Percentiles rank a stretch among this genome's conserved stretches.
Evolutionary conservation across 768 basidiomycete genomes (phyloP).

Genomic region (Tylopilus sp.): DNA sequence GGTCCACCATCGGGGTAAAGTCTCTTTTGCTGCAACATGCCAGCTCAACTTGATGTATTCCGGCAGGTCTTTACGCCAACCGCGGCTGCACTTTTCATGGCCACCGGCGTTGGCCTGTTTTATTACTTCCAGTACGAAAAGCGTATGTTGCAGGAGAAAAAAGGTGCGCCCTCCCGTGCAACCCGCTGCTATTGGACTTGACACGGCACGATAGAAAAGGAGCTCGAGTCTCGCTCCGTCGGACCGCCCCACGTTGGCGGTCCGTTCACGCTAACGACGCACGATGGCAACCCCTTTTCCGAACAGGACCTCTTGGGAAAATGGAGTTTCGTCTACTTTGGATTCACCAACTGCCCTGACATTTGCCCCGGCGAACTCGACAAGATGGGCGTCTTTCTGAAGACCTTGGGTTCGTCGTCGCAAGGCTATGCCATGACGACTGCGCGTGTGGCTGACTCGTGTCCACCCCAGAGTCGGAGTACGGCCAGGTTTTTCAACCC

Average conservation of each 20-base stretch:
- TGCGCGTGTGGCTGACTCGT: conserved; percentile 11
- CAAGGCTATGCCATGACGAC: not conserved
- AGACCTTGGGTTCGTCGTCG: conserved; percentile 57
- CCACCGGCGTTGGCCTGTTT: conserved; percentile 76
- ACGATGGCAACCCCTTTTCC: conserved; percentile 68
- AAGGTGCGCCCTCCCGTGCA: conserved; percentile 47
- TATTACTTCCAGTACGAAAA: conserved; percentile 92
- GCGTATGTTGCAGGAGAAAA: conserved; percentile 66
- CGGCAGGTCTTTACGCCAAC: conserved; percentile 86
- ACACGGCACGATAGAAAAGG: conserved; percentile 52
- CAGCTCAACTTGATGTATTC: not conserved
- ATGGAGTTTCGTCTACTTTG: conserved; percentile 94
- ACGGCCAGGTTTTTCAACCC: conserved; percentile 75
- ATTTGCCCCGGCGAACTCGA: conserved; percentile 98
- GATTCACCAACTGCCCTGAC: conserved; percentile 99
- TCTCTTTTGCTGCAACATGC: not conserved
- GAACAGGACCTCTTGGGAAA: conserved; percentile 82
- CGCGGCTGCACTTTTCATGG: conserved; percentile 80
- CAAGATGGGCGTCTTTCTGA: conserved; percentile 81
- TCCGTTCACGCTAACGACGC: conserved; percentile 73
- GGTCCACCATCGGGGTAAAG: conserved; percentile 34
- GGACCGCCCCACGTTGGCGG: conserved; percentile 91
- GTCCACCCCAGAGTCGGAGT: conserved; percentile 52
- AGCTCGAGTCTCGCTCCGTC: conserved; percentile 65
- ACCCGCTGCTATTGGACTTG: not conserved